Evolutionary conservation across 1,284 basidiomycete species (phyloP).

Genomic region (Exsudoporus floridanus): DNA sequence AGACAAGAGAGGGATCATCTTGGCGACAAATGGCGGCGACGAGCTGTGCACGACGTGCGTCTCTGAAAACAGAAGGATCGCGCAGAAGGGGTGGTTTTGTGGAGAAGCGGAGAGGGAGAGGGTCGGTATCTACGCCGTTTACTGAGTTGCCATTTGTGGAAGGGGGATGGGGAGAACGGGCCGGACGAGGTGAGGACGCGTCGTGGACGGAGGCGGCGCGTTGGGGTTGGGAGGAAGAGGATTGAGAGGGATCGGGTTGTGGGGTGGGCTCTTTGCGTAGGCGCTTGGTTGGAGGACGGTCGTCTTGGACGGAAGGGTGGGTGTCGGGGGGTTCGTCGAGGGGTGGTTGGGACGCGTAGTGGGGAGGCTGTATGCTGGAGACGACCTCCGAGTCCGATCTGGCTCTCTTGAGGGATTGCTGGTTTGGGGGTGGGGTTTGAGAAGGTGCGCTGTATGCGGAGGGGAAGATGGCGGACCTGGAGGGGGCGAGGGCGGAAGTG

Average conservation of each 20-base stretch:
- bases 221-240: conserved; percentile 19
- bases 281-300: conserved; percentile 64
- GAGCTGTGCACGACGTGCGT: conserved; percentile 58
- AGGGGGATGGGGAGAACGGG: conserved; percentile 36
- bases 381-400: conserved; percentile 47
- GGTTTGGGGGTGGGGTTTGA: conserved; percentile 55
- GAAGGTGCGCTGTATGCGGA: conserved; percentile 43
- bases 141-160: conserved; percentile 37
- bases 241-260: conserved; percentile 25
- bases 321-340: conserved; percentile 46
- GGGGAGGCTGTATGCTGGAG: conserved; percentile 18
- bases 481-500: conserved; percentile 51
- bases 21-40: conserved; percentile 63
- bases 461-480: conserved; percentile 38
- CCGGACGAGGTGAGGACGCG: conserved; percentile 27
- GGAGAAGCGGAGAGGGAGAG: conserved; percentile 58
- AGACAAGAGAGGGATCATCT: conserved; percentile 61
- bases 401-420: conserved; percentile 45
- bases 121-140: conserved; percentile 38
- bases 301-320: conserved; percentile 47
- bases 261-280: conserved; percentile 54
- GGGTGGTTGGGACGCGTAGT: conserved; percentile 35
- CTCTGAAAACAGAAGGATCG: conserved; percentile 62
- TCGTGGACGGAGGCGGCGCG: conserved; percentile 19
- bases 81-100: conserved; percentile 65